Base-by-base conservation (phyloP, 768 basidiomycete species). In the Wakefieldia striispora region DNA sequence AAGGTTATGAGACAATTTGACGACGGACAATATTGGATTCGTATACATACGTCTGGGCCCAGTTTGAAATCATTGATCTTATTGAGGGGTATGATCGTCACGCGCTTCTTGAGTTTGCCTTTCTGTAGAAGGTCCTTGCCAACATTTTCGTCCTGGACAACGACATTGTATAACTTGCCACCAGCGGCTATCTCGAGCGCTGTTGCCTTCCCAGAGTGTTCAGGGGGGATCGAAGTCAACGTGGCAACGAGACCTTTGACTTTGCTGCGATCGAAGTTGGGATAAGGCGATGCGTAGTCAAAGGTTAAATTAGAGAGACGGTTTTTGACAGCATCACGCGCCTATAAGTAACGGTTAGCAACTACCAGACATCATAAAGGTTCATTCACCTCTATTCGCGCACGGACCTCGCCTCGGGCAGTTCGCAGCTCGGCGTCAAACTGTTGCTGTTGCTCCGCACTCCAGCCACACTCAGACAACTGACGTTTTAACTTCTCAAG, bases 181-280 rank as follows among this genome's bases (percentile, higher is more conserved):
- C 94, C 94, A 0, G 94, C 95, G 16, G 90, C 84, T 54, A 97
- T 86, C 68, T 99, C 97, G 4, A 98, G 77, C 3, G 97, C 97
- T 0, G 91, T 93, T 2, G 93, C 82, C 49, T 88, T 88, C 61
- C 84, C 72, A 63, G 82, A 83, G 65, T 95, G 81, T 37, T 78
- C 73, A 14, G 78, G 70, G 31, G 82, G 76, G 1, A 99, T 79
- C 0, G 81, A 75, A 57, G 97, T 83, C n/a, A 98, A 76, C n/a
- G 83, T 82, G 0, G 90, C 95, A 14, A 97, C 89, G 13, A 91
- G 79, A 24, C 97, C 97, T 64, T 93, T 95, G 61, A 98, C 97
- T 59, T 86, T 86, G 19, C 72, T 71, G 29, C 86, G 79, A 66
- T 98, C 89, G 60, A 98, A 99, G 56, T 79, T 76, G 1, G 88